Percentiles rank a stretch among this genome's conserved stretches.
phyloP scores from a whole-genome alignment of 306 rosid species.

The Adenanthera pavonina region DNA sequence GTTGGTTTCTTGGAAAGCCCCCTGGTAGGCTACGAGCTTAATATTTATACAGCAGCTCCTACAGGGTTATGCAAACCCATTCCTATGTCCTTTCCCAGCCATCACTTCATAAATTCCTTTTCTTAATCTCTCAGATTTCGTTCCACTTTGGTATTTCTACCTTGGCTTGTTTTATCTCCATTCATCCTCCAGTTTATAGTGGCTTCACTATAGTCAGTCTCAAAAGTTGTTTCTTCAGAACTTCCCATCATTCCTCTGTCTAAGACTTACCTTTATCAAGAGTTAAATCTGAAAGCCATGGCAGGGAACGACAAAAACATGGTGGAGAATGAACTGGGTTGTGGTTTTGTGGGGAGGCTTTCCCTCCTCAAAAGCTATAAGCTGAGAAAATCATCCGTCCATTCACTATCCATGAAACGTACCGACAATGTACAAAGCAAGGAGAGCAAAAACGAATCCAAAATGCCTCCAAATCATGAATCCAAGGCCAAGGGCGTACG shows the following conservation, averaged over 20 bases:
- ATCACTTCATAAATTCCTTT: conserved; percentile 45
- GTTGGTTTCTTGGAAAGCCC: conserved; percentile 91
- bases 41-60: conserved; percentile 36
- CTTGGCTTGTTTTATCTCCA: conserved; percentile 6
- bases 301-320: conserved; percentile 56
- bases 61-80: conserved; percentile 41
- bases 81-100: conserved; percentile 54
- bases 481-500: conserved; percentile 38
- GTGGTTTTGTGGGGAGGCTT: conserved; percentile 69
- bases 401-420: conserved; percentile 65
- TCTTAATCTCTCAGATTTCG: conserved; percentile 30
- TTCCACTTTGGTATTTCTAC: conserved; percentile 10
- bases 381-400: conserved; percentile 73
- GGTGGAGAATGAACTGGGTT: conserved; percentile 52
- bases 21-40: conserved; percentile 43
- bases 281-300: conserved; percentile 37
- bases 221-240: not conserved
- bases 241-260: not conserved
- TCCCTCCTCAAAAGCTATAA: conserved; percentile 54
- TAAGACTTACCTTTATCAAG: not conserved
- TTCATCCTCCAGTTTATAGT: not conserved
- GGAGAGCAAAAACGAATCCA: conserved; percentile 11
- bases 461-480: conserved; percentile 31
- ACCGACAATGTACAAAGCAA: conserved; percentile 37
- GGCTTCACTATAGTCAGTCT: conserved; percentile 4